Conservation (phyloP, 176 grass and related monocot species). For the Thalia dealbata region DNA sequence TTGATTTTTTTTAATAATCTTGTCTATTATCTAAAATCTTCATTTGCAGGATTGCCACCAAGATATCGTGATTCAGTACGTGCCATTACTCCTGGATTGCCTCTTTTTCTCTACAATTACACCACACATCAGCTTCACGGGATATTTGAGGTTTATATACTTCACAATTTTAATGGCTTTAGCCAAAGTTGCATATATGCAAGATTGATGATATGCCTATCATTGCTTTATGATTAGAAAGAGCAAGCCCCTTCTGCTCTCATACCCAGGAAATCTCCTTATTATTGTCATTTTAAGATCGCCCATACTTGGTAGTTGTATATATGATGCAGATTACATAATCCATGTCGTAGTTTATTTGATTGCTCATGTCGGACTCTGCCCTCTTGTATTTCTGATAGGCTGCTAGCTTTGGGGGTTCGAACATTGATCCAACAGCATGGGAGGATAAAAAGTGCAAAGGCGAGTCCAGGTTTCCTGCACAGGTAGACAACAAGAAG, state of each 20-base stretch:
- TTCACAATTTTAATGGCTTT: slow-evolving; percentile 3
- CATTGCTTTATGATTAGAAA: not conserved
- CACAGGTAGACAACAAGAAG: slow-evolving; percentile 42
- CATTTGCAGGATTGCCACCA: slow-evolving; percentile 72
- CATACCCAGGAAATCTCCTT: not conserved
- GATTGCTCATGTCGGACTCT: not conserved
- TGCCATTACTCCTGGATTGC: slow-evolving; percentile 88
- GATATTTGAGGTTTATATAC: slow-evolving; percentile 66
- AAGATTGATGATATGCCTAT: not conserved
- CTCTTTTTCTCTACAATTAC: slow-evolving; percentile 98
- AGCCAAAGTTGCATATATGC: not conserved
- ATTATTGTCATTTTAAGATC: not conserved
- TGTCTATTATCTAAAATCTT: slow-evolving; percentile 4
- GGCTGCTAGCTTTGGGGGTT: slow-evolving; percentile 94
- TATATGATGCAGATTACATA: not conserved
- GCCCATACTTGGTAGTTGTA: not conserved
- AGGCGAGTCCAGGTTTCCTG: slow-evolving; percentile 95
- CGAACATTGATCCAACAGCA: slow-evolving; percentile 90
- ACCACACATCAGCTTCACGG: slow-evolving; percentile 97
- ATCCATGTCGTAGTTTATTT: not conserved
- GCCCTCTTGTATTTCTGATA: not conserved
- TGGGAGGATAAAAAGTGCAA: slow-evolving; percentile 99
- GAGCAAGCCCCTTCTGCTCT: not conserved
- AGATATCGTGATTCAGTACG: slow-evolving; percentile 97
- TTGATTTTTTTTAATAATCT: not conserved